Evolutionary conservation across 2,329 filamentous ascomycete species (phyloP).

Genomic region (Grosmannia serpens): DNA sequence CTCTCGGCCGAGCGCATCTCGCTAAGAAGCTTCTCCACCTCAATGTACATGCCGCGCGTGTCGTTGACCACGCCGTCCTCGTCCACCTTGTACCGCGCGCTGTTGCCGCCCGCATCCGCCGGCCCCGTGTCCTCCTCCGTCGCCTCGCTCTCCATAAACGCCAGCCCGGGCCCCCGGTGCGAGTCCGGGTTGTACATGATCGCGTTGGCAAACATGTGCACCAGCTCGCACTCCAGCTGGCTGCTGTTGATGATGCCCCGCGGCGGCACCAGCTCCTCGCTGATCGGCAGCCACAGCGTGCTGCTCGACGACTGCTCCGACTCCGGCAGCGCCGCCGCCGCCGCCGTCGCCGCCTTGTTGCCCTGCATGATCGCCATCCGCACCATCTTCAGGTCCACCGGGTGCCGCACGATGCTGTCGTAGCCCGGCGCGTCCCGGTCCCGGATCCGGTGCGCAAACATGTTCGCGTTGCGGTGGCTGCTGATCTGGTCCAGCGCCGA

Average conservation of each 20-base stretch:
- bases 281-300: conserved; percentile 55
- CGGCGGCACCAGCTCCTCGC: conserved; percentile 69
- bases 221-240: conserved; percentile 84
- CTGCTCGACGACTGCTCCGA: conserved; percentile 37
- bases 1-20: conserved; percentile 66
- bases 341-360: conserved; percentile 50
- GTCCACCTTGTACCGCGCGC: conserved; percentile 51
- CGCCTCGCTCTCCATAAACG: conserved; percentile 38
- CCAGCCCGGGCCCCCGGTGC: conserved; percentile 54
- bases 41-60: conserved; percentile 78
- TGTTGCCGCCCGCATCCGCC: conserved; percentile 15
- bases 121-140: conserved; percentile 23
- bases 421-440: conserved; percentile 69
- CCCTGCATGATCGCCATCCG: conserved; percentile 65
- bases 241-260: conserved; percentile 86
- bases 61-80: conserved; percentile 84
- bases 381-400: conserved; percentile 69
- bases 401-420: conserved; percentile 58
- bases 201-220: conserved; percentile 95
- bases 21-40: conserved; percentile 68
- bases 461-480: conserved; percentile 66
- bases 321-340: conserved; percentile 48
- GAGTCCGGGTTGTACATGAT: conserved; percentile 96
- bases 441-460: conserved; percentile 65
- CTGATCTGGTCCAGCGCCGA: conserved; percentile 67